phyloP scores from a whole-genome alignment of 2,329 filamentous ascomycete species.

The Delphinella strobiligena region DNA sequence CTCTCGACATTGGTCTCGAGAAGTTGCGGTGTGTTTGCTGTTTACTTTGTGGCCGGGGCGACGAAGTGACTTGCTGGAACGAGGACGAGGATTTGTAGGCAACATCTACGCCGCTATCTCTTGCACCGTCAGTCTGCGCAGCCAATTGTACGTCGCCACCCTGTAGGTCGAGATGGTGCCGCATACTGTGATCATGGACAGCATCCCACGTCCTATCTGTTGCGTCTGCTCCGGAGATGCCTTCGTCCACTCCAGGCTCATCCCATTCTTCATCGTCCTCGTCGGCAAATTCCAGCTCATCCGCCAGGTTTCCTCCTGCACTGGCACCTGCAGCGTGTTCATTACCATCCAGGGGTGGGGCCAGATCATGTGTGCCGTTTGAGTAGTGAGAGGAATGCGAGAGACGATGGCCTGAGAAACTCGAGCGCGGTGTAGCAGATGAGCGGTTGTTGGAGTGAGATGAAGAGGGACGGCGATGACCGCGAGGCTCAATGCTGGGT shows the following conservation, averaged over 20 bases:
- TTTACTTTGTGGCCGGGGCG: not conserved
- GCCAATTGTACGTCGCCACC: not conserved
- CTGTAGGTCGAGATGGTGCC: not conserved
- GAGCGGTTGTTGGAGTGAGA: slow-evolving; percentile 33
- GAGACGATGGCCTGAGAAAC: slow-evolving; percentile 24
- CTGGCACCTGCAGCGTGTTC: slow-evolving; percentile 27
- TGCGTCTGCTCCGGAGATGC: slow-evolving; percentile 9
- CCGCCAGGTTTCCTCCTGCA: slow-evolving; percentile 65
- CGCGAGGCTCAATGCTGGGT: slow-evolving; percentile 27
- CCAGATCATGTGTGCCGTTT: slow-evolving; percentile 24
- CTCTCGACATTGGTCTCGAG: slow-evolving; percentile 11
- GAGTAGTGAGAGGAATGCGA: slow-evolving; percentile 21
- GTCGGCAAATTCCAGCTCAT: slow-evolving; percentile 64
- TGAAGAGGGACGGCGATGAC: slow-evolving; percentile 20
- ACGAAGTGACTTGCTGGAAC: slow-evolving; percentile 9
- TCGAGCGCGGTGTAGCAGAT: slow-evolving; percentile 29
- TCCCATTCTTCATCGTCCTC: slow-evolving; percentile 24
- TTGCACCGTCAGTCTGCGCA: slow-evolving; percentile 20
- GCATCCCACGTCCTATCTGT: not conserved
- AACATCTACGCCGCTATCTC: slow-evolving; percentile 35
- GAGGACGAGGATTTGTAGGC: slow-evolving; percentile 26
- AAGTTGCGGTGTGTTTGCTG: slow-evolving; percentile 18
- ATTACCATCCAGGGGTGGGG: slow-evolving; percentile 21
- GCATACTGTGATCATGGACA: not conserved
- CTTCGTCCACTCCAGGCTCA: slow-evolving; percentile 14